phyloP scores from a whole-genome alignment of 1,284 basidiomycete genomes.

The Boletus mariae region DNA sequence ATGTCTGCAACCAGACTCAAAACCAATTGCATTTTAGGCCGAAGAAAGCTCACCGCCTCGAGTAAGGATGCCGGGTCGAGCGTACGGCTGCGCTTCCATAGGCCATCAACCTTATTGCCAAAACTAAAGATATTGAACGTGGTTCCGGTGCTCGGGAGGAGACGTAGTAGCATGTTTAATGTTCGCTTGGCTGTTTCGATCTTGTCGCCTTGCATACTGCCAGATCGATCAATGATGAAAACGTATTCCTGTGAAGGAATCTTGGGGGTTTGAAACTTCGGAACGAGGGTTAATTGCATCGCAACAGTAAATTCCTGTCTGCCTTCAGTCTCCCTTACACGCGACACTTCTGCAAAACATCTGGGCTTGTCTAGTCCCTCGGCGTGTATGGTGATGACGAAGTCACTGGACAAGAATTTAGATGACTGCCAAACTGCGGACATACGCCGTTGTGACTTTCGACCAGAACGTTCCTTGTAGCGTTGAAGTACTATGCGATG shows the following conservation, averaged over 20 bases:
- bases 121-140: constrained; percentile 53
- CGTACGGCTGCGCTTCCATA: constrained; percentile 37
- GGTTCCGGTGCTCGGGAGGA: constrained; percentile 32
- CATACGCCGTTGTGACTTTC: constrained; percentile 39
- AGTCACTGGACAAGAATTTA: constrained; percentile 42
- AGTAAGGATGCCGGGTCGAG: constrained; percentile 35
- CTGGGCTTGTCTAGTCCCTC: constrained; percentile 47
- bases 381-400: constrained; percentile 44
- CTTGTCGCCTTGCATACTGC: constrained; percentile 34
- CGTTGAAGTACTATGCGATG: constrained; percentile 35
- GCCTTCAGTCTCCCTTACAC: background rate
- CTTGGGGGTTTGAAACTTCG: constrained; percentile 41
- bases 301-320: constrained; percentile 37
- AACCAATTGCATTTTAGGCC: background rate
- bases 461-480: constrained; percentile 34
- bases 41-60: constrained; percentile 38
- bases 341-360: constrained; percentile 48
- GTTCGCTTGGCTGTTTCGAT: constrained; percentile 38
- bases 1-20: constrained; percentile 24
- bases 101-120: constrained; percentile 26
- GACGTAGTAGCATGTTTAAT: constrained; percentile 33
- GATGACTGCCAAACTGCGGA: constrained; percentile 37
- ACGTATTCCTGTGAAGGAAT: constrained; percentile 40
- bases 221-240: constrained; percentile 42
- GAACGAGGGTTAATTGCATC: constrained; percentile 50